Evolutionary conservation across 2,329 filamentous ascomycete species (phyloP).

Genomic region (Colletotrichum australisinense): DNA sequence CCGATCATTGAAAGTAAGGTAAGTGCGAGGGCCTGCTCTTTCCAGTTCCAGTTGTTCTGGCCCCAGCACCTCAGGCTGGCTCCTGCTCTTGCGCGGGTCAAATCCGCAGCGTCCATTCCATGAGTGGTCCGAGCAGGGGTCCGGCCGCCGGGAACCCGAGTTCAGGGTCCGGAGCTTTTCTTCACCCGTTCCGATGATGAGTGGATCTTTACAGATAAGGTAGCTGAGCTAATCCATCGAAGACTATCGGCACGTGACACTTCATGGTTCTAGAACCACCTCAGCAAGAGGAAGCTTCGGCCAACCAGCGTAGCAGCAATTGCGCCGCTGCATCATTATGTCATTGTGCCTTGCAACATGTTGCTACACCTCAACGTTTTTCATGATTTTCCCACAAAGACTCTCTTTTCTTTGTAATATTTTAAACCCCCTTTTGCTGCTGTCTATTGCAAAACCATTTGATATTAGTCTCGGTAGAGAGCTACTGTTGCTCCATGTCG

Average conservation of each 20-base stretch:
- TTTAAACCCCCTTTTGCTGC: not conserved
- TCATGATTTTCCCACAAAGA: not conserved
- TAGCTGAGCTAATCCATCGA: not conserved
- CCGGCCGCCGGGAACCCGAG: not conserved
- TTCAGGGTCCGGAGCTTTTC: not conserved
- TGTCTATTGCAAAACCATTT: not conserved
- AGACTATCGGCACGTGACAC: not conserved
- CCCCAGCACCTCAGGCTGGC: not conserved
- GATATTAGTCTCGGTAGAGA: not conserved
- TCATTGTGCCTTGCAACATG: not conserved
- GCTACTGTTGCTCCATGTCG: not conserved
- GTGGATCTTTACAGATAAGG: too few species aligned
- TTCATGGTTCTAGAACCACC: not conserved
- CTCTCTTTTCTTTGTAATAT: not conserved
- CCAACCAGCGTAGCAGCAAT: not conserved
- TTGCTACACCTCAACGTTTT: not conserved
- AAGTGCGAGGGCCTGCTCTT: not conserved
- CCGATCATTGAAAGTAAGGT: slow-evolving; percentile 1
- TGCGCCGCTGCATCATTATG: not conserved
- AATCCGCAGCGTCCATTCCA: not conserved
- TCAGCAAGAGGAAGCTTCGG: not conserved
- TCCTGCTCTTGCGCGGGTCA: slow-evolving; percentile 3
- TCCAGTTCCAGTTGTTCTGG: not conserved
- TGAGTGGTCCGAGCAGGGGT: slow-evolving; percentile 10
- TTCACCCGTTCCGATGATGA: not conserved